Base-by-base conservation (phyloP, 2,329 filamentous ascomycete genomes). In the Sarocladium strictum region DNA sequence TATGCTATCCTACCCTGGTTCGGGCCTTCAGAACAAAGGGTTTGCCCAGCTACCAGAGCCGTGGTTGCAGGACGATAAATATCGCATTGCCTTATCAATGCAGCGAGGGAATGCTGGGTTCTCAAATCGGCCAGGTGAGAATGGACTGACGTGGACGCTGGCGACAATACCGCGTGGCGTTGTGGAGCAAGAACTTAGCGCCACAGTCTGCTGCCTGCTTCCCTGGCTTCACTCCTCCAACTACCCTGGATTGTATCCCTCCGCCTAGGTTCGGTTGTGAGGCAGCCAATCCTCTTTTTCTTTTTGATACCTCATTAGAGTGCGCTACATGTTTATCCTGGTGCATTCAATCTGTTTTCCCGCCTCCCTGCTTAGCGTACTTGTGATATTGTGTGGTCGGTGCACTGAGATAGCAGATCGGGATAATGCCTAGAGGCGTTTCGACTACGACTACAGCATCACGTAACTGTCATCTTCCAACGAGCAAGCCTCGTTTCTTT, bases 141-240 rank as follows among this genome's bases (percentile, higher is more conserved):
- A 3, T 32, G 3, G n/a, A 49, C 43, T 49, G 43, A 49, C 43
- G 43, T 49, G 43, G 43, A 49, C 24, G 24, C 43, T 49, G 43
- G 43, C 24, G 43, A 49, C 23, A 24, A 49, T 45, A 23, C 9
- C 21, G 43, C n/a, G 43, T 49, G 43, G 43, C 43, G 43, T 24
- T n/a, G 43, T 49, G 43, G 43, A 29, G 43, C 15, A 12, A 40
- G 7, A n/a, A 40, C 7, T n/a, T n/a, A n/a, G 7, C 37, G 15
- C 37, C 6, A 12, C 29, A 7, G 29, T 7, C 37, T 19, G 14
- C 17, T n/a, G 15, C 21, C 40, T 45, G 43, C 3, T n/a, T 4
- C 12, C n/a, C 15, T 5, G n/a, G 11, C 14, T 11, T 49, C 3
- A 14, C 17, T 4, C 14, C 3, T 19, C 23, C 17, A 11, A 24